phyloP scores from a whole-genome alignment of 306 rosid genomes.

The Cyclanthera cordifolia region DNA sequence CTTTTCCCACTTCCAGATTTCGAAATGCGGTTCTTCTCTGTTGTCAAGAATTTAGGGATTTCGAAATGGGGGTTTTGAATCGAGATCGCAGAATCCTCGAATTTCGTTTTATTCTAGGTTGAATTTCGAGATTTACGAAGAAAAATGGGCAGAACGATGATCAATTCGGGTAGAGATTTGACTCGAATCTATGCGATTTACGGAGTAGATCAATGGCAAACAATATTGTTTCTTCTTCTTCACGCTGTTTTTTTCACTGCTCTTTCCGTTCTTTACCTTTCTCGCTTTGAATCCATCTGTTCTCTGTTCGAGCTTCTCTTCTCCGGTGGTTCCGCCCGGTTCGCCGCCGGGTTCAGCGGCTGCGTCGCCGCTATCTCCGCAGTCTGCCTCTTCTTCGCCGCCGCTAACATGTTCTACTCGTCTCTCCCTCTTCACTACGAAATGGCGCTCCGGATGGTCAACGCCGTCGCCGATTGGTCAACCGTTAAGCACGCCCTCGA shows the following conservation, averaged over 20 bases:
- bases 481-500: constrained; percentile 85
- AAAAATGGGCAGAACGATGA: constrained; percentile 56
- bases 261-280: constrained; percentile 51
- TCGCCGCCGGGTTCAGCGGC: constrained; percentile 84
- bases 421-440: constrained; percentile 83
- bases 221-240: constrained; percentile 56
- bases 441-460: constrained; percentile 79
- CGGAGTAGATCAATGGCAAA: constrained; percentile 89
- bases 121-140: no score
- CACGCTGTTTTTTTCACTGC: constrained; percentile 64
- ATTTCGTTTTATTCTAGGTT: no score
- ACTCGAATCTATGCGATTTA: constrained; percentile 88
- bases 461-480: constrained; percentile 80
- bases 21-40: no score
- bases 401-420: constrained; percentile 87
- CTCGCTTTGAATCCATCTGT: constrained; percentile 49
- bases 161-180: constrained; percentile 47
- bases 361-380: constrained; percentile 73
- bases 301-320: constrained; percentile 41
- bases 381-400: constrained; percentile 68
- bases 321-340: constrained; percentile 46
- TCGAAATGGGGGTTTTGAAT: not conserved
- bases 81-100: not conserved
- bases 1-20: no score
- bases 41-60: not conserved